Percentiles rank a stretch among this genome's conserved stretches.
Evolutionary conservation across 2,329 filamentous ascomycete genomes (phyloP).

Genomic region (Dothistroma septosporum): DNA sequence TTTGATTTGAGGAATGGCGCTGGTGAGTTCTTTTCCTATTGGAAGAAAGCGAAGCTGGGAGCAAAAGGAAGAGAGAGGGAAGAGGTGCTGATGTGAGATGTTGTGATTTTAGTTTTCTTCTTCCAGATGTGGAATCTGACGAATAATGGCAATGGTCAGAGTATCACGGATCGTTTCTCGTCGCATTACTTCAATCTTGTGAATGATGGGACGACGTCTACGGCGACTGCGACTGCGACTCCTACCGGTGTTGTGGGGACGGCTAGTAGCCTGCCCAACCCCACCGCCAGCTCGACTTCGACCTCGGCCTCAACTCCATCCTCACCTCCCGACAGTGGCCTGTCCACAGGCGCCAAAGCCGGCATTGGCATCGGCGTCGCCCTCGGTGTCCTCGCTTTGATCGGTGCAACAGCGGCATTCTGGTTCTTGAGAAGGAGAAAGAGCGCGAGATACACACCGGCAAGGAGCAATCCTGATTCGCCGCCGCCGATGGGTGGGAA

Average conservation of each 20-base stretch:
- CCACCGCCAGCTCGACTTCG: not conserved
- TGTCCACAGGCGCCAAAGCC: not conserved
- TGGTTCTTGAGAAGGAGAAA: not conserved
- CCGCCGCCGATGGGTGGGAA: not conserved
- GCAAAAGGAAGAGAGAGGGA: not conserved
- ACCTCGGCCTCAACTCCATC: not conserved
- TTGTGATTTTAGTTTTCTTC: not conserved
- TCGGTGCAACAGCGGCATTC: slow-evolving; percentile 1
- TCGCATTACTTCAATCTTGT: slow-evolving; percentile 5
- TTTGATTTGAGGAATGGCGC: not conserved
- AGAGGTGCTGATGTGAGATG: not conserved
- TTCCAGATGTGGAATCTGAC: slow-evolving; percentile 1
- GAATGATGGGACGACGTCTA: not conserved
- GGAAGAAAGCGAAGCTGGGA: not conserved
- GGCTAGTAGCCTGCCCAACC: not conserved
- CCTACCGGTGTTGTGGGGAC: not conserved
- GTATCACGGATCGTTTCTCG: slow-evolving; percentile 1
- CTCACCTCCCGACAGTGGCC: not conserved
- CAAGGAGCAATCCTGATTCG: not conserved
- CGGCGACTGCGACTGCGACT: not conserved
- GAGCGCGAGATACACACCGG: not conserved
- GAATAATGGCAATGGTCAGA: not conserved
- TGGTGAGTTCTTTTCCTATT: too few species aligned
- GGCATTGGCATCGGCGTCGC: slow-evolving; percentile 1
- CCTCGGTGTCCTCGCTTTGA: not conserved